Evolutionary conservation across 2,329 filamentous ascomycete genomes (phyloP), one percentile per base, ranked within the genome.

Genomic region (Nigrospora sphaerica): DNA sequence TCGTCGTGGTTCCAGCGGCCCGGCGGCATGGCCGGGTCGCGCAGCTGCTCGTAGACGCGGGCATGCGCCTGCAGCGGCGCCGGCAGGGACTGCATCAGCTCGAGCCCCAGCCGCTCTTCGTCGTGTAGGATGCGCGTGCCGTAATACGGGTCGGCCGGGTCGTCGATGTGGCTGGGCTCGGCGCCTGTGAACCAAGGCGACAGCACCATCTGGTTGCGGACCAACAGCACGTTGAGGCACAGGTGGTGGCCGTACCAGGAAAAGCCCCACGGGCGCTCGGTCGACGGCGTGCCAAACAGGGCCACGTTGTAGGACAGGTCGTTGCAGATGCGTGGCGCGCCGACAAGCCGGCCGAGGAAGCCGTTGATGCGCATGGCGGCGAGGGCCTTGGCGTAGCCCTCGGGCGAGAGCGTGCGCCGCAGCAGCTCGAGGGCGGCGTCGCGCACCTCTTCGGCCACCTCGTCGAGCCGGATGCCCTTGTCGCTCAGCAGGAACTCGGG

Each of bases 131-230:
- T 86, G 3, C 76, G 68, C 0, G 81, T 86, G 6, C 85, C 85
- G 1, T 66, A 64, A 59, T 80, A 73, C 0, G 74, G 75, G 0
- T 85, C 85, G n/a, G n/a, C n/a, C n/a, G n/a, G n/a, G 0, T 64
- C 62, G 52, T 89, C 85, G 54, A 89, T 85, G 34, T 81, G 57
- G 55, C 90, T 89, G 0, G 87, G 87, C 63, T 91, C 87, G 0
- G 87, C 87, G 45, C 87, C 87, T 0, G 85, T 88, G 63, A 92
- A 92, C 65, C 81, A 87, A 0, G 87, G 87, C 0, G 80, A 81
- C 3, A 88, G 71, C 36, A 88, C 68, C 41, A 89, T 81, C 59
- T 88, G 83, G 0, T 67, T 64, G 32, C 70, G 70, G 56, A 82
- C 76, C 46, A 90, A 71, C 57, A 90, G 85, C 18, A 85, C 73